Base-by-base conservation (phyloP, 371 early-diverging fungal genomes). In the Rhizopus stolonifer region DNA sequence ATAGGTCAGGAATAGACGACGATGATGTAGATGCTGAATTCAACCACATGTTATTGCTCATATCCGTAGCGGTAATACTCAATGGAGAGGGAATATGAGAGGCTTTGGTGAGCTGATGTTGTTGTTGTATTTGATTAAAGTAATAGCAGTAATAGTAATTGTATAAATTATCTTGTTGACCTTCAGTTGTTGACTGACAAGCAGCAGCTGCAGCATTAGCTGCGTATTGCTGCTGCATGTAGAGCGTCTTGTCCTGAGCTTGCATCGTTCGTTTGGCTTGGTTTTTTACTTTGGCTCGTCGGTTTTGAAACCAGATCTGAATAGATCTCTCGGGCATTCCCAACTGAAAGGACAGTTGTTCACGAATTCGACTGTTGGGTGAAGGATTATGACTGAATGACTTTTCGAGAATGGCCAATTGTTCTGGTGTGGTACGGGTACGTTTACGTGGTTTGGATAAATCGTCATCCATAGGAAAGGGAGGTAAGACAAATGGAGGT, bases 221-320 rank as follows among this genome's bases (percentile, higher is more conserved):
- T 23, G 77, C 77, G 51, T 67, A 69, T 25, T 72, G 70, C 42
- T 76, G 77, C 49, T 82, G 80, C 56, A 80, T 72, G 52, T 82
- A 79, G 10, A 77, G 62, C 21, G 78, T 68, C 0, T 40, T 42
- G 22, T 61, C 57, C 49, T 53, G 52, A 15, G 45, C 22, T 13
- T 61, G 56, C 23, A 48, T 18, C 9, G 79, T 69, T 15, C 80
- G 57, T 54, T 81, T 81, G 13, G 79, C 76, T 48, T 78, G 78
- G 46, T 79, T 87, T 72, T 94, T 95, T 15, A 87, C 86, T 67
- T 94, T 95, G 25, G 96, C 95, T 25, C 99, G 85, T 56, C 94
- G 85, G 82, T 99, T 99, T 70, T 99, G 99, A 81, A 99, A 99
- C 99, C 99, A 98, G 56, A 98, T 94, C 69, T 98, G 96, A 53